Percentiles rank a stretch among this genome's conserved stretches.
Evolutionary conservation across 192 early-diverging fungal genomes (phyloP).

Genomic region (Phlyctochytrium arcticum): DNA sequence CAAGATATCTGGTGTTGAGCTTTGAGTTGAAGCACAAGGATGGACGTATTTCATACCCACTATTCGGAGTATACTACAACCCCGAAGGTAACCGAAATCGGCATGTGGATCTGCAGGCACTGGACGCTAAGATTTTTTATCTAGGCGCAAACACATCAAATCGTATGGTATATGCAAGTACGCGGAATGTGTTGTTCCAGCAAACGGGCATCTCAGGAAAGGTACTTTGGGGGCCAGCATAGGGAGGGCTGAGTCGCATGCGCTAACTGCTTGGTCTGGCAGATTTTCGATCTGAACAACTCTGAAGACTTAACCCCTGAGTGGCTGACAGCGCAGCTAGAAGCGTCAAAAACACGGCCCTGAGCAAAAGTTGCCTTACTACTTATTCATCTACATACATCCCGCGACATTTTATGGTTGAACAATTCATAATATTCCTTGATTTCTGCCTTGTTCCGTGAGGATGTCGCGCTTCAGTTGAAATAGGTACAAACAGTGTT

Average conservation of each 20-base stretch:
- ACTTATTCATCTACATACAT: no score
- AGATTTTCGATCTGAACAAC: constrained; percentile 70
- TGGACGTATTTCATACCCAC: constrained; percentile 69
- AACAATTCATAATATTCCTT: no score
- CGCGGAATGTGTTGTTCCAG: constrained; percentile 20
- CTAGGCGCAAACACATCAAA: constrained; percentile 22
- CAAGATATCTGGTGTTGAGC: constrained; percentile 36
- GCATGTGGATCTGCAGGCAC: background rate
- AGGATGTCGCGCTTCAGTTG: no score
- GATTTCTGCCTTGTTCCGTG: no score
- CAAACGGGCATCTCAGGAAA: constrained; percentile 54
- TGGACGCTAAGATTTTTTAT: background rate
- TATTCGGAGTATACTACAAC: constrained; percentile 56
- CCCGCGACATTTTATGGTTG: no score
- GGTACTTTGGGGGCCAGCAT: constrained; percentile 21
- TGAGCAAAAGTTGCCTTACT: no score
- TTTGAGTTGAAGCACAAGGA: constrained; percentile 40
- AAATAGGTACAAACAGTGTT: no score
- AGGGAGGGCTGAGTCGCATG: background rate
- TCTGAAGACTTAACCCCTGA: constrained; percentile 61
- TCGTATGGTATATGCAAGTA: constrained; percentile 38
- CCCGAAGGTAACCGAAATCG: constrained; percentile 1
- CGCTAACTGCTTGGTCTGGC: background rate
- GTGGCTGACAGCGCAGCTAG: constrained; percentile 57
- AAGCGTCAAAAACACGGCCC: constrained; percentile 36